Percentiles rank a stretch among this genome's conserved stretches.
These are phyloP conservation scores for Penicillium sp. DNA, from an alignment of 2,329 filamentous ascomycete species.

Conservation along the genomic window DNA sequence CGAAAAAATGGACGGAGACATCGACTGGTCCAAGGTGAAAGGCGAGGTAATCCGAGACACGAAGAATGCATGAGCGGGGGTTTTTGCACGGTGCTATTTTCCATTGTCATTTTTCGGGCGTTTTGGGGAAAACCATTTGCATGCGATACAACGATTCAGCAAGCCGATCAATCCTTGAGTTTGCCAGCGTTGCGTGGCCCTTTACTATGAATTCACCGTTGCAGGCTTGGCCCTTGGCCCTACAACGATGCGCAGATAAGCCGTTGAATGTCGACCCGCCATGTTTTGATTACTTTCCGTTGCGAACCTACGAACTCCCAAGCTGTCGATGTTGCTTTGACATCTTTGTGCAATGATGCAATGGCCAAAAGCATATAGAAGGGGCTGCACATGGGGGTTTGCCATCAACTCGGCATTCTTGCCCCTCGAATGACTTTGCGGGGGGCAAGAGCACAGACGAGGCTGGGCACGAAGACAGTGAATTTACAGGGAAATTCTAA, in stretches of 20 bases:
- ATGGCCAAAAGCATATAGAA: neutral
- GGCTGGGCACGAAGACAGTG: neutral
- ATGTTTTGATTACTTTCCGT: neutral
- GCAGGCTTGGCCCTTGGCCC: slow-evolving; percentile 1
- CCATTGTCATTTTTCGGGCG: slow-evolving; percentile 2
- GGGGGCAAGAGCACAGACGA: slow-evolving; percentile 7
- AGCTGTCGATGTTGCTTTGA: neutral
- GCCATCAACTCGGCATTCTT: slow-evolving; percentile 4
- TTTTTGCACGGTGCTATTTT: slow-evolving; percentile 2
- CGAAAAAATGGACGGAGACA: slow-evolving; percentile 76
- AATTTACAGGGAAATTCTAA: neutral
- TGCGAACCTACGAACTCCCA: neutral
- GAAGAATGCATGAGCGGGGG: slow-evolving; percentile 55
- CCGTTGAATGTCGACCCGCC: neutral
- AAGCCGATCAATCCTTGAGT: slow-evolving; percentile 1
- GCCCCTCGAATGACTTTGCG: slow-evolving; percentile 1
- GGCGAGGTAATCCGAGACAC: slow-evolving; percentile 74
- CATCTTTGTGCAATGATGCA: slow-evolving; percentile 2
- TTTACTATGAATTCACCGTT: neutral
- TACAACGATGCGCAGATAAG: neutral
- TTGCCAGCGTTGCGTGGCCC: neutral
- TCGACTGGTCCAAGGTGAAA: slow-evolving; percentile 86
- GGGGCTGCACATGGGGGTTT: neutral
- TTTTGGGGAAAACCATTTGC: slow-evolving; percentile 6
- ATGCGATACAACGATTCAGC: slow-evolving; percentile 8